Evolutionary conservation across 2,329 filamentous ascomycete species (phyloP), one percentile per base, ranked within the genome.

Genomic region (Colletotrichum cereale): DNA sequence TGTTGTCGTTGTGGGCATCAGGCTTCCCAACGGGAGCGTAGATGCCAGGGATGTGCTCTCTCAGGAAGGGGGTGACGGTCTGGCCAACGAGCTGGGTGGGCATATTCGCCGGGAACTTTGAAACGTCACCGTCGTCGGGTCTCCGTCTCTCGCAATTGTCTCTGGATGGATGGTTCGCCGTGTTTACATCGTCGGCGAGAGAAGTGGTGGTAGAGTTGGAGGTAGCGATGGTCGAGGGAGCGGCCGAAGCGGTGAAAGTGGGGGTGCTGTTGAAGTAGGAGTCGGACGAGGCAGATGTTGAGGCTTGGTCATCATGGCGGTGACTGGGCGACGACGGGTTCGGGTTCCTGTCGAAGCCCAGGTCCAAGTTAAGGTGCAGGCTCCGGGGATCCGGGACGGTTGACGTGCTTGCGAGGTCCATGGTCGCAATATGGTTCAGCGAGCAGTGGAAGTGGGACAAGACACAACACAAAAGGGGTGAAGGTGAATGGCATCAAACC

Each of bases 1-100:
- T 53, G 77, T 81, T 85, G 56, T 84, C 83, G 73, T 82, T 79
- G 48, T 83, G 80, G 63, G 82, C 81, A 70, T 86, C 84, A 10
- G 84, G 83, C 75, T 90, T 90, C 72, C 92, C 92, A 67, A 94
- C 85, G 21, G 94, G 94, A 42, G 95, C 94, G 82, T 98, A 98
- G 77, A 96, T 88, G 73, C 90, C 90, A 3, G 96, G 96, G 61
- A 98, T 97, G 79, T 98, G 95, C 79, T 95, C 93, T 75, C 93
- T 91, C 65, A 98, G 89, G 80, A 97, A 98, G 2, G 96, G 95
- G 44, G 92, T 92, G 74, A 97, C 91, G 68, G 93, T 93, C 83
- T 94, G 90, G 77, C 90, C 89, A 74, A 93, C 92, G 67, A 94
- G 87, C 75, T 91, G 91, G 73, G 86, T 85, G 58, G 88, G 85